Conservation (phyloP, 306 rosid species). For the Crataegus laevigata region DNA sequence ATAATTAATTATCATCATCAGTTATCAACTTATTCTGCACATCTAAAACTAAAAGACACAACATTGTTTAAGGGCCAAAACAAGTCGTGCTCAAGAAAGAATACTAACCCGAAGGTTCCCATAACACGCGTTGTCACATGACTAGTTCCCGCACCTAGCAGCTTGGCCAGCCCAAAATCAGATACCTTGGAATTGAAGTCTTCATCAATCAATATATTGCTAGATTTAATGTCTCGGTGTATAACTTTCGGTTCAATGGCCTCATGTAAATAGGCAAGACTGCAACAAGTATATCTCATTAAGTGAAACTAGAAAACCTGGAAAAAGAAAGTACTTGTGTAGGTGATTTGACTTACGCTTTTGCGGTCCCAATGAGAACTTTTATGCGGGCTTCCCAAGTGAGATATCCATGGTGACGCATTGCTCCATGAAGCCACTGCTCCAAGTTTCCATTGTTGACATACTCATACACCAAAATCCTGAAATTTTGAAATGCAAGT, state of each 20-base stretch:
- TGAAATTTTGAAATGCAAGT: constrained; percentile 27
- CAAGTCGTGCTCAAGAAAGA: not conserved
- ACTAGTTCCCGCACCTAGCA: constrained; percentile 85
- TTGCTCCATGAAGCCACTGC: constrained; percentile 96
- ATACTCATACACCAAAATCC: constrained; percentile 85
- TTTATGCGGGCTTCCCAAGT: constrained; percentile 96
- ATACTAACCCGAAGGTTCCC: constrained; percentile 92
- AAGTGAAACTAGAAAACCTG: constrained; percentile 14
- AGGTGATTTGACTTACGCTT: constrained; percentile 63
- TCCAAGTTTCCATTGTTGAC: constrained; percentile 93
- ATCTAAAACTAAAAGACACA: not conserved
- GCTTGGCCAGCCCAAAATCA: constrained; percentile 90
- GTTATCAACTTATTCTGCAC: not conserved
- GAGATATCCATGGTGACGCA: constrained; percentile 91
- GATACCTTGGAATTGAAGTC: constrained; percentile 95
- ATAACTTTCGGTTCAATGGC: constrained; percentile 95
- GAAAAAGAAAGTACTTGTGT: not conserved
- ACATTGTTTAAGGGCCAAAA: not conserved
- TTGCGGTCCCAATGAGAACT: constrained; percentile 89
- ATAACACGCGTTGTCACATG: constrained; percentile 91
- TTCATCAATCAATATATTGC: constrained; percentile 80
- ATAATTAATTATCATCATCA: not conserved
- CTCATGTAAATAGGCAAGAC: constrained; percentile 88
- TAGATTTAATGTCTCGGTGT: constrained; percentile 87
- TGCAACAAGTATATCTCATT: constrained; percentile 32